Evolutionary conservation across 208 protist species (phyloP), one percentile per base, ranked within the genome.

Genomic region (Crithidia brevicula): DNA sequence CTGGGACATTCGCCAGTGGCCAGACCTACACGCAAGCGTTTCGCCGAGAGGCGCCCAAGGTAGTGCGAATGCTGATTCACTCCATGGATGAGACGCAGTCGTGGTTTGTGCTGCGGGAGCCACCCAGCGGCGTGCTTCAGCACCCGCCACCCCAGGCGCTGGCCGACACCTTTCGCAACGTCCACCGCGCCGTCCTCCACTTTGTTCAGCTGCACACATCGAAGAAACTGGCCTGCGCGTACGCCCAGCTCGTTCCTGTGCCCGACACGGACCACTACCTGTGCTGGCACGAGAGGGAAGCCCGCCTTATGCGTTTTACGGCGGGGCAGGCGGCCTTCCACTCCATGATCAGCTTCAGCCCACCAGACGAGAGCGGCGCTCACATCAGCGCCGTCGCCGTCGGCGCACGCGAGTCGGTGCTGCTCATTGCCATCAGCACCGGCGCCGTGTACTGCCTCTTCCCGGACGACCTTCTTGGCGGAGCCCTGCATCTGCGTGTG

Each of bases 401-500:
- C 18, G 82, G 82, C 61, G 42, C 76, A 23, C 81, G 85, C 20
- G 91, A 93, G 72, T 87, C 81, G 13, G 52, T 93, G 8, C 49
- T 96, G 42, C 59, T 88, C 27, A 62, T 94, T 43, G 89, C 76
- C 6, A 69, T 74, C 22, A 82, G 68, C 67, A 88, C 52, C 61
- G 91, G 91, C 11, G 75, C 80, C 11, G 74, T 94, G 25, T 91
- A 91, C 58, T 92, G 76, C 74, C 70, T 96, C 31, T 85, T 71
- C 65, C 84, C 84, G 1, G 78, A 81, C 54, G 56, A 63, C 22
- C 45, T 67, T 0, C 61, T 77, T 53, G 58, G 58, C 22, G 60
- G 70, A 15, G 53, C 72, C 0, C 25, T 81, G 31, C 57, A 82
- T 30, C 51, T 91, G n/a, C 82, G 60, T 40, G 61, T 67, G 11